Conservation (phyloP, 495 filamentous ascomycete genomes). For the Talaromyces adpressus region DNA sequence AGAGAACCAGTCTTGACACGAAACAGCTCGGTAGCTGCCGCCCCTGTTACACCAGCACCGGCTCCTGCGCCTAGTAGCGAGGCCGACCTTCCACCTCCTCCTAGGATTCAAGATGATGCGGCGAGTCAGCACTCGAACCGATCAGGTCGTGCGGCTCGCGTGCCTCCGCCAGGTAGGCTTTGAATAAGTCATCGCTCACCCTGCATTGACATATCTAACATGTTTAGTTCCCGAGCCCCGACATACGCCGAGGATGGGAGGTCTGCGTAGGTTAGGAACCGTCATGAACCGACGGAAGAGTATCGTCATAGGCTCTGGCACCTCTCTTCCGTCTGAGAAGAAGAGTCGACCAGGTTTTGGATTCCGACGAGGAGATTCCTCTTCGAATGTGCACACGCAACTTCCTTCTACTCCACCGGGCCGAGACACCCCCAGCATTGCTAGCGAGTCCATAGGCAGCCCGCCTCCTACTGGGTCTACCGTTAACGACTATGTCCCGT, state of each 20-base stretch:
- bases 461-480: conserved; percentile 17
- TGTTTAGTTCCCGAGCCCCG: conserved; percentile 25
- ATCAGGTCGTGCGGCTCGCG: conserved; percentile 36
- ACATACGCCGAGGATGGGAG: conserved; percentile 37
- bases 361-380: conserved; percentile 42
- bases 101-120: conserved; percentile 45
- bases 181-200: too few species aligned
- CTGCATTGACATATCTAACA: neutral
- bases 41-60: conserved; percentile 7
- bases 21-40: conserved; percentile 13
- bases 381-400: conserved; percentile 35
- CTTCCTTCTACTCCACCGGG: conserved; percentile 27
- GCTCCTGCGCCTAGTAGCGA: conserved; percentile 10
- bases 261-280: conserved; percentile 68
- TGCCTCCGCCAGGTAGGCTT: conserved; percentile 22
- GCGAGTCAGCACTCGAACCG: conserved; percentile 51
- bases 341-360: conserved; percentile 40
- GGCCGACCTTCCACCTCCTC: conserved; percentile 32
- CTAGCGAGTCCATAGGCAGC: conserved; percentile 22
- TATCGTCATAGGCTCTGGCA: conserved; percentile 28
- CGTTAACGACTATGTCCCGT: conserved; percentile 25
- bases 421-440: conserved; percentile 30
- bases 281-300: conserved; percentile 62
- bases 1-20: conserved; percentile 14
- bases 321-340: conserved; percentile 36